Evolutionary conservation across 2,329 filamentous ascomycete species (phyloP), one percentile per base, ranked within the genome.

Genomic region (Teratosphaeria viscida): DNA sequence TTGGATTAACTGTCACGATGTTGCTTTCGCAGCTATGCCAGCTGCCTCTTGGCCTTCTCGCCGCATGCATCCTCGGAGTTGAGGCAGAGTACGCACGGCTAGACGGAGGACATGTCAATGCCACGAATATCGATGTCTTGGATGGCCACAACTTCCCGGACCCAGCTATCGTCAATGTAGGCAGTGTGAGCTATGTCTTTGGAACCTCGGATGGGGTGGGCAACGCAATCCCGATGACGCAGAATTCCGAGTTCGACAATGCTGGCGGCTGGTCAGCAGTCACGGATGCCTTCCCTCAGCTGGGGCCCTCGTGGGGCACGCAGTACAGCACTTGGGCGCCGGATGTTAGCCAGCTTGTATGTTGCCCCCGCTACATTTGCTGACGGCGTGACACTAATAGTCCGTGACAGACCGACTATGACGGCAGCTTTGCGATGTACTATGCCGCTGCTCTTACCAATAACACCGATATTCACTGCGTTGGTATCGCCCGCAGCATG

Each of bases 321-420:
- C 27, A 81, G 35, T 79, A 75, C 2, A 77, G 78, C 3, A 79
- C 79, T 32, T 86, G 82, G 82, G 83, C 83, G 0, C 84, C 83
- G 8, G 82, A 85, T 66, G 81, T 86, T 12, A 73, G 79, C 3
- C 71, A 69, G 57, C 70, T 82, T 19, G 34, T 47, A 26, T 26
- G 53, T 54, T 5, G 8, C 16, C n/a, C 19, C 14, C 12, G 5
- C 10, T 16, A 29, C 27, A 37, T 43, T 5, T 3, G 6, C 37
- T 43, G 37, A n/a, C 63, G 75, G 70, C 1, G 74, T 39, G 32
- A 58, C 26, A 19, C 29, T 49, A 23, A 49, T 49, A 19, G 43
- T n/a, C 16, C 4, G 7, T 29, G n/a, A 8, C 27, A 59, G 34
- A 61, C 59, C 27, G 63, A 65, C 54, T 63, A 60, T 54, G 65